These are phyloP conservation scores for Phialocephala sp. DNA, from an alignment of 2,329 filamentous ascomycete genomes.

Conservation along the genomic window DNA sequence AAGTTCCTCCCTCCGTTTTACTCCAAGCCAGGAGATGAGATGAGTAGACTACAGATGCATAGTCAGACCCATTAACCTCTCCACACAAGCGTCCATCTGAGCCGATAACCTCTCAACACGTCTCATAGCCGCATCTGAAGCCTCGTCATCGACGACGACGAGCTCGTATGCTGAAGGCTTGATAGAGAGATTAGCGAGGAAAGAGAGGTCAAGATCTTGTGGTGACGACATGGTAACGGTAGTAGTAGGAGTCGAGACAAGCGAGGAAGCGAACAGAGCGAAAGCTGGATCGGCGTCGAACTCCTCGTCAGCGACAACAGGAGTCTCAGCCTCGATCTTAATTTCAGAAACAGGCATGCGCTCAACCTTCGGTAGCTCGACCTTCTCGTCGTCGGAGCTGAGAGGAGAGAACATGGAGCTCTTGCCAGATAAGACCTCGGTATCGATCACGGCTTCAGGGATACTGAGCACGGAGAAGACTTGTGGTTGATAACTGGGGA, in stretches of 20 bases:
- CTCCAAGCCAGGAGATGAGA: background rate
- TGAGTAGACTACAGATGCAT: slow-evolving; percentile 31
- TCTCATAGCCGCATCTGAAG: slow-evolving; percentile 47
- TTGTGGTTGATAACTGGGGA: slow-evolving; percentile 68
- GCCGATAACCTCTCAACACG: slow-evolving; percentile 35
- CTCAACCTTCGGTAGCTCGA: slow-evolving; percentile 55
- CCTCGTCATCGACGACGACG: slow-evolving; percentile 58
- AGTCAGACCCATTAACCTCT: slow-evolving; percentile 36
- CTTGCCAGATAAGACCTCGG: slow-evolving; percentile 74
- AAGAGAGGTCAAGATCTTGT: slow-evolving; percentile 51
- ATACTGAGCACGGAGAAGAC: slow-evolving; percentile 76
- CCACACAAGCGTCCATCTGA: slow-evolving; percentile 37
- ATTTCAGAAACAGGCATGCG: slow-evolving; percentile 38
- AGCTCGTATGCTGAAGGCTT: slow-evolving; percentile 71
- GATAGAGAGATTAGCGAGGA: slow-evolving; percentile 60
- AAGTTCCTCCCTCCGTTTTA: background rate
- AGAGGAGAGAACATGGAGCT: slow-evolving; percentile 56
- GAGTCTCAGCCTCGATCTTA: slow-evolving; percentile 40
- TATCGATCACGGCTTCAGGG: slow-evolving; percentile 61
- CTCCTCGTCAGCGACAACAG: slow-evolving; percentile 53
- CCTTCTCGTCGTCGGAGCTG: slow-evolving; percentile 52
- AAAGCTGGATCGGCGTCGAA: slow-evolving; percentile 69
- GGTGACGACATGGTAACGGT: slow-evolving; percentile 30
- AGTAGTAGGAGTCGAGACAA: slow-evolving; percentile 26
- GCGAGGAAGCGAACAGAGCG: slow-evolving; percentile 62